Evolutionary conservation across 1,284 basidiomycete genomes (phyloP).

Genomic region (Ustilago hordei): DNA sequence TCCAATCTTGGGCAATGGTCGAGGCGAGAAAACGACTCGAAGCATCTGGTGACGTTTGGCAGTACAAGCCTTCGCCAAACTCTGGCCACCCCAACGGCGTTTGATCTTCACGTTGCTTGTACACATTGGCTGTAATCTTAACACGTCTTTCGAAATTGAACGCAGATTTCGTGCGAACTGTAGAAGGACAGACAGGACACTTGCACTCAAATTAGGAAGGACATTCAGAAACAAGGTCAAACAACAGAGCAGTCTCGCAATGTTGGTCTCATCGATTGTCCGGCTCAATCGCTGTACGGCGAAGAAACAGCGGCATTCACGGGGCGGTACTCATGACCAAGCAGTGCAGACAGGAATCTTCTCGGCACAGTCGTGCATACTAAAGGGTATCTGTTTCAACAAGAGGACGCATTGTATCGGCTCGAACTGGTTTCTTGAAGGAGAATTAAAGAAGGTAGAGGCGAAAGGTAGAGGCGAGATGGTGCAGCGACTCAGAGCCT

Average conservation of each 20-base stretch:
- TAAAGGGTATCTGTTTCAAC: neutral
- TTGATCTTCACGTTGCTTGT: neutral
- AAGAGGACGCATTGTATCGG: slow-evolving; percentile 1
- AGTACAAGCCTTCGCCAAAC: slow-evolving; percentile 68
- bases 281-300: no score
- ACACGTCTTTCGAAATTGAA: neutral
- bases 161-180: neutral
- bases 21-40: slow-evolving; percentile 68
- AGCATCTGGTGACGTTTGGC: slow-evolving; percentile 60
- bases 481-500: slow-evolving; percentile 12
- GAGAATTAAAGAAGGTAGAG: neutral
- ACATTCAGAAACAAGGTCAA: no score
- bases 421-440: neutral
- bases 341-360: neutral
- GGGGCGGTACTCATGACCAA: no score
- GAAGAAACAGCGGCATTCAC: no score
- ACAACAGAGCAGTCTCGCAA: no score
- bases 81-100: slow-evolving; percentile 61
- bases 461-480: no score
- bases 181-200: neutral
- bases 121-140: slow-evolving; percentile 16
- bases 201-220: no score
- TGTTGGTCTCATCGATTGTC: no score
- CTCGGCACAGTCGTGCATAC: neutral
- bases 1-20: slow-evolving; percentile 64